Conservation (phyloP, 192 early-diverging fungal genomes). For the Coemansia sp. region DNA sequence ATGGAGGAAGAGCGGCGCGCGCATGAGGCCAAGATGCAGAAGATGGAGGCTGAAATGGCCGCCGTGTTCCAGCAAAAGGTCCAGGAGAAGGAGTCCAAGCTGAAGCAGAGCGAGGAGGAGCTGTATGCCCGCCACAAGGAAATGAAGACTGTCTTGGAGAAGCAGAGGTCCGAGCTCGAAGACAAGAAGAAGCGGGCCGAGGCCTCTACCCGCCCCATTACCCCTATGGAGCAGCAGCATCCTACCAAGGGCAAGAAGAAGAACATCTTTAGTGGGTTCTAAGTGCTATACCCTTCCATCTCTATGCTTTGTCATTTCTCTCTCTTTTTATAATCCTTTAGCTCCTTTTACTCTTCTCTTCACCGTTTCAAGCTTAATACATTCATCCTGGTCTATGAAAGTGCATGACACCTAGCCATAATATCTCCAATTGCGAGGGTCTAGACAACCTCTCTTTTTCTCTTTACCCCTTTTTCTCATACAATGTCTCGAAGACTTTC, state of each 20-base stretch:
- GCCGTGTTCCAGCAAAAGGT: conserved; percentile 98
- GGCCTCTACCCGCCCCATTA: conserved; percentile 44
- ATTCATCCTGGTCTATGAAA: no score
- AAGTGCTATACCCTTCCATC: conserved; percentile 9
- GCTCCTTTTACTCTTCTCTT: neutral
- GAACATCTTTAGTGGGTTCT: conserved; percentile 56
- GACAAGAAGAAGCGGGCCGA: conserved; percentile 92
- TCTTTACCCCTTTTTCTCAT: neutral
- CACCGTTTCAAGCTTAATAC: no score
- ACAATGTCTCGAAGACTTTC: conserved; percentile 16
- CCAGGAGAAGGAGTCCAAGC: conserved; percentile 95
- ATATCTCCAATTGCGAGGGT: no score
- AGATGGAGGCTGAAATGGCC: conserved; percentile 99
- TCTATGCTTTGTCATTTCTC: conserved; percentile 8
- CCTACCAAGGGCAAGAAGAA: conserved; percentile 55
- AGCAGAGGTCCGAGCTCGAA: conserved; percentile 88
- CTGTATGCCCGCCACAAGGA: conserved; percentile 95
- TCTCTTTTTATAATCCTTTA: conserved; percentile 1
- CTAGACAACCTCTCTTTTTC: conserved; percentile 8
- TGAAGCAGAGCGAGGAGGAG: conserved; percentile 97
- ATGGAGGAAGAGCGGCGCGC: conserved; percentile 88
- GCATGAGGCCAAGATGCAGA: conserved; percentile 93
- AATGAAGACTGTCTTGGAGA: conserved; percentile 97
- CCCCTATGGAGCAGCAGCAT: conserved; percentile 53
- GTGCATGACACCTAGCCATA: no score